These are phyloP conservation scores for Geosmithia flava DNA, from an alignment of 2,329 filamentous ascomycete genomes.

Conservation along the genomic window DNA sequence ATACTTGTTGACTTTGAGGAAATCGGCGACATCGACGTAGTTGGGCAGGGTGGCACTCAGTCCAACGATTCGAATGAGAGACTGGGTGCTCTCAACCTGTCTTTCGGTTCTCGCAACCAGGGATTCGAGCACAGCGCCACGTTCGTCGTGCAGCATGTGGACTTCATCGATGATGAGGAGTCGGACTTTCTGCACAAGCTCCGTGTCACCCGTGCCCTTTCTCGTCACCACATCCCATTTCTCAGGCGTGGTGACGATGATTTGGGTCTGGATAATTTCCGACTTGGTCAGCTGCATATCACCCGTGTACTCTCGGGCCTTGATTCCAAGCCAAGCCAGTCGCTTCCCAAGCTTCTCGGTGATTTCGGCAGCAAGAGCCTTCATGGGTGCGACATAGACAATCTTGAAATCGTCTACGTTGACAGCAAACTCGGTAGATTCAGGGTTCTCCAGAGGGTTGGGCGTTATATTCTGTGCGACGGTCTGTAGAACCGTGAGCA, in stretches of 20 bases:
- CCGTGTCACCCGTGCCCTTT: constrained; percentile 94
- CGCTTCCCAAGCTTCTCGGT: constrained; percentile 89
- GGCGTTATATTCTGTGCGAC: constrained; percentile 77
- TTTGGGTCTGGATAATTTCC: constrained; percentile 91
- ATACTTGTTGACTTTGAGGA: constrained; percentile 87
- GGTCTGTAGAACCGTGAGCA: constrained; percentile 88
- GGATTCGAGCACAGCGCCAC: constrained; percentile 90
- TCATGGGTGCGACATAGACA: constrained; percentile 98
- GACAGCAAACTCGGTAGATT: constrained; percentile 70
- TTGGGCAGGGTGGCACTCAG: constrained; percentile 94
- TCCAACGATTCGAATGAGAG: constrained; percentile 88
- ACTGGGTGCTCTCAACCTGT: constrained; percentile 96
- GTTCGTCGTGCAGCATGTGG: constrained; percentile 97
- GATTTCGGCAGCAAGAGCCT: constrained; percentile 90
- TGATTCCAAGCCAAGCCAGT: constrained; percentile 84
- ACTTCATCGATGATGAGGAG: constrained; percentile 97
- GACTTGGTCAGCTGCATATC: constrained; percentile 98
- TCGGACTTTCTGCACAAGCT: constrained; percentile 92
- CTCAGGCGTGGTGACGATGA: constrained; percentile 96
- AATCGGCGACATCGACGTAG: constrained; percentile 92
- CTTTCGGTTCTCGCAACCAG: constrained; percentile 89
- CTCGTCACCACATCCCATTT: constrained; percentile 99
- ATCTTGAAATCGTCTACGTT: constrained; percentile 88
- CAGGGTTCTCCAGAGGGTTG: constrained; percentile 61
- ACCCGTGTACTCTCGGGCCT: constrained; percentile 87